A percentile compares a stretch with the other conserved stretches of the same genome.
Evolutionary conservation across 2,329 filamentous ascomycete genomes (phyloP).

Genomic region (Fonsecaea multimorphosa): DNA sequence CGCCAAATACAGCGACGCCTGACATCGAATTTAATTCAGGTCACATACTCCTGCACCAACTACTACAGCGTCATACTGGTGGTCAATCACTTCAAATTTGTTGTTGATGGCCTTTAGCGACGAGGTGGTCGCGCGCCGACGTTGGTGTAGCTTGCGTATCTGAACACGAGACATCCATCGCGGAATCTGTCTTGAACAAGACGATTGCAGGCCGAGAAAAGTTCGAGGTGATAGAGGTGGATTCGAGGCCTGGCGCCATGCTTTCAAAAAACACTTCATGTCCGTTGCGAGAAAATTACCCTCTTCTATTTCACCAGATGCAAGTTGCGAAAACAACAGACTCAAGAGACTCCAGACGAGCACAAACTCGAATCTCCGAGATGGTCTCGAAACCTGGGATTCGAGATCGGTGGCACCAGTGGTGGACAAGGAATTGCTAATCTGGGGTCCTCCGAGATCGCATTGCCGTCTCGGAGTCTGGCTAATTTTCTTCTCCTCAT

Average conservation of each 20-base stretch:
- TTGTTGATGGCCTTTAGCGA: constrained; percentile 18
- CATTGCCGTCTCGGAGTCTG: not conserved
- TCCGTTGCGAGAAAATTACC: not conserved
- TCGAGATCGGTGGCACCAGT: not conserved
- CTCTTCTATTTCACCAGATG: not conserved
- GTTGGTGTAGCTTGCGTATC: constrained; percentile 25
- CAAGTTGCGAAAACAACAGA: not conserved
- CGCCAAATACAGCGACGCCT: not conserved
- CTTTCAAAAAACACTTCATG: not conserved
- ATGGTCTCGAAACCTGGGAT: not conserved
- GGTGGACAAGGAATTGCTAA: not conserved
- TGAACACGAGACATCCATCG: constrained; percentile 21
- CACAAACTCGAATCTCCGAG: constrained; percentile 2
- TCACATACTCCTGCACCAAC: constrained; percentile 55
- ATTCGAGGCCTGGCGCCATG: not conserved
- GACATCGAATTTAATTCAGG: not conserved
- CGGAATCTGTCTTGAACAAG: not conserved
- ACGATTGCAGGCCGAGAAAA: not conserved
- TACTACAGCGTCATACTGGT: constrained; percentile 52
- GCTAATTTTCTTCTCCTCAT: constrained; percentile 1
- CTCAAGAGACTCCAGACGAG: not conserved
- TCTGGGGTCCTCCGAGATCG: constrained; percentile 1
- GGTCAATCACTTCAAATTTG: constrained; percentile 35
- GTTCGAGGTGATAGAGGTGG: not conserved
- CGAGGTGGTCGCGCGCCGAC: constrained; percentile 31